Conservation (phyloP, 78 protist species). For the Speleostelium caveatum region DNA sequence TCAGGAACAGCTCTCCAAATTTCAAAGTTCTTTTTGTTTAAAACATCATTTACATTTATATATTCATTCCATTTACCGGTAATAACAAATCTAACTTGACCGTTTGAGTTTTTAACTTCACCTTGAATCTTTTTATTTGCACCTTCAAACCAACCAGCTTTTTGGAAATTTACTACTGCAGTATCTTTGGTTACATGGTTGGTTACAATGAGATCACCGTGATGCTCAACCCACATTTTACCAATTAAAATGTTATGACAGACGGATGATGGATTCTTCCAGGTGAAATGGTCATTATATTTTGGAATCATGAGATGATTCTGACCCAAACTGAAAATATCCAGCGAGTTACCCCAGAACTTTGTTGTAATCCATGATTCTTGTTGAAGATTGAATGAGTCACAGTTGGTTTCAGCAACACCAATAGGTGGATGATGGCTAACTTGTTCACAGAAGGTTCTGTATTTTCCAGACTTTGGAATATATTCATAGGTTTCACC, state of each 20-base stretch:
- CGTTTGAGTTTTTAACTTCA: constrained; percentile 21
- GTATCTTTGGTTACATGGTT: constrained; percentile 40
- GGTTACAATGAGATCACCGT: constrained; percentile 54
- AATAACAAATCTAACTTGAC: constrained; percentile 7
- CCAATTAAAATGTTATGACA: constrained; percentile 79
- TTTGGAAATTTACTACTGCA: constrained; percentile 64
- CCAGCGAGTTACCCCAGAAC: constrained; percentile 84
- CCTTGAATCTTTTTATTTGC: constrained; percentile 32
- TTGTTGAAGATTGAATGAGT: constrained; percentile 54
- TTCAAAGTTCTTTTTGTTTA: constrained; percentile 10
- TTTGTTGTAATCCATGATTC: constrained; percentile 73
- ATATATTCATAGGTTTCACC: constrained; percentile 82
- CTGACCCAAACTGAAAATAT: constrained; percentile 62
- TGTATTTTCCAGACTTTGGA: constrained; percentile 39
- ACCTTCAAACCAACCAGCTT: constrained; percentile 78
- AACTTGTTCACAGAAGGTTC: constrained; percentile 79
- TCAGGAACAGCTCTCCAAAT: constrained; percentile 51
- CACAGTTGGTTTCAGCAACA: constrained; percentile 46
- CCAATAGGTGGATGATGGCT: constrained; percentile 87
- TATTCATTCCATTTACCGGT: constrained; percentile 71
- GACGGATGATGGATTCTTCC: constrained; percentile 57
- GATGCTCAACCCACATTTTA: constrained; percentile 85
- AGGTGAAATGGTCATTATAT: constrained; percentile 47
- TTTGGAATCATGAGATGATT: constrained; percentile 34
- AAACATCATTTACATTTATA: constrained; percentile 15